Evolutionary conservation across 1,284 basidiomycete species (phyloP), one percentile per base, ranked within the genome.

Genomic region (Leccinum pachyderme): DNA sequence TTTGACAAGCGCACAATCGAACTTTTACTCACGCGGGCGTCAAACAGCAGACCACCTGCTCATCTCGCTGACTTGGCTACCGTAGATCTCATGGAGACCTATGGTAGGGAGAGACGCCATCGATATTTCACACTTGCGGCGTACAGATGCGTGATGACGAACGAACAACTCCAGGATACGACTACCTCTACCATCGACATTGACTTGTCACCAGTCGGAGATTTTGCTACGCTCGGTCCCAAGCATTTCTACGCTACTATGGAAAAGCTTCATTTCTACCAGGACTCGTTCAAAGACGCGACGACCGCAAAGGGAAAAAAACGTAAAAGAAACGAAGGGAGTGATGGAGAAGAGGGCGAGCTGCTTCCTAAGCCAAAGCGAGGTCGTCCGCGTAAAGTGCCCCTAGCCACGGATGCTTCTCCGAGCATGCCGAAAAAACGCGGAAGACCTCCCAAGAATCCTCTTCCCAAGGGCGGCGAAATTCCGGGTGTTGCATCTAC

Each of bases 1-100:
- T 89, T 91, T 57, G 89, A 93, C 66, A 81, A 80, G 63, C 84
- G 92, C 28, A 91, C 87, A 2, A 76, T 92, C 49, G 91, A 93
- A 65, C 77, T 88, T 13, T 73, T 91, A n/a, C 76, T 93, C 32
- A 77, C 78, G 13, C 82, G 87, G 44, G 81, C 89, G 41, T 83
- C 84, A 58, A 84, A 80, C 61, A 76, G 69, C 55, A 74, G 76
- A 7, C 87, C 86, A 18, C 88, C 89, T 3, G 54, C 80, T 12
- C 88, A 91, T 67, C 78, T 93, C 5, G 74, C 75, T 47, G 89
- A 94, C 69, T 74, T 89, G 44, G 80, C 81, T 29, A 79, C 89
- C 50, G 78, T 81, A 15, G 81, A 82, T 47, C 67, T 90, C 27
- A 82, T 85, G 75, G 92, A 93, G 68, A 89, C 82, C 1, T 77